Evolutionary conservation across 306 rosid species (phyloP).

Genomic region (Fagus crenata): DNA sequence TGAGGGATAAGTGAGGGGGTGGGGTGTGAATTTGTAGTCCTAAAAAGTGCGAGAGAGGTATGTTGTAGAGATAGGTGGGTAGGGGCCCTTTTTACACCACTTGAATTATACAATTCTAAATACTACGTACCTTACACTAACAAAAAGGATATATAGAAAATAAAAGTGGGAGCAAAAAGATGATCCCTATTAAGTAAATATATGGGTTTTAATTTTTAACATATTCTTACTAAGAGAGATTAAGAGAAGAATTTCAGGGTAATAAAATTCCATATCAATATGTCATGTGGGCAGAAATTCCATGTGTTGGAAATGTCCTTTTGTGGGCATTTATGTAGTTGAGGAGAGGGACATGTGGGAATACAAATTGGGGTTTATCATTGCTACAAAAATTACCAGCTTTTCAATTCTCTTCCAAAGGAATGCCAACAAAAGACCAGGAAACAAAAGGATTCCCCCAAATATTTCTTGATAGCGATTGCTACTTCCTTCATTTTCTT

Average conservation of each 20-base stretch:
- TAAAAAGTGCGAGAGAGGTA: slow-evolving; percentile 40
- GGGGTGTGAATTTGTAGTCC: slow-evolving; percentile 75
- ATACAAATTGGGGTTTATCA: slow-evolving; percentile 30
- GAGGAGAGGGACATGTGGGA: slow-evolving; percentile 29
- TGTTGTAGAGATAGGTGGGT: slow-evolving; percentile 29
- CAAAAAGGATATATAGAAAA: slow-evolving; percentile 7
- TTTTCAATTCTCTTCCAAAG: slow-evolving; percentile 50
- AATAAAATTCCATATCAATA: neutral
- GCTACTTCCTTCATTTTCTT: slow-evolving; percentile 15
- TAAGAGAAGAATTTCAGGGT: neutral
- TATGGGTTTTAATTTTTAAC: neutral
- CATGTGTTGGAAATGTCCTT: slow-evolving; percentile 28
- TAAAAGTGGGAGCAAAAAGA: neutral
- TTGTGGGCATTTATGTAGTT: slow-evolving; percentile 22
- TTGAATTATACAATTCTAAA: slow-evolving; percentile 45
- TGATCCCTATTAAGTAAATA: slow-evolving; percentile 1
- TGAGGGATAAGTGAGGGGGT: slow-evolving; percentile 47
- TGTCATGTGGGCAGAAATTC: slow-evolving; percentile 27
- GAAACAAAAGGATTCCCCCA: slow-evolving; percentile 48
- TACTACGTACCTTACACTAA: slow-evolving; percentile 42
- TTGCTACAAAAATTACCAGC: slow-evolving; percentile 42
- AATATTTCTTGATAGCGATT: slow-evolving; percentile 57
- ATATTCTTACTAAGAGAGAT: neutral
- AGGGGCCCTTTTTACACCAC: slow-evolving; percentile 47
- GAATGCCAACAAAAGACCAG: slow-evolving; percentile 44